Evolutionary conservation across 225 moss, liverwort and hornwort species (phyloP).

Genomic region (Asterella californica): DNA sequence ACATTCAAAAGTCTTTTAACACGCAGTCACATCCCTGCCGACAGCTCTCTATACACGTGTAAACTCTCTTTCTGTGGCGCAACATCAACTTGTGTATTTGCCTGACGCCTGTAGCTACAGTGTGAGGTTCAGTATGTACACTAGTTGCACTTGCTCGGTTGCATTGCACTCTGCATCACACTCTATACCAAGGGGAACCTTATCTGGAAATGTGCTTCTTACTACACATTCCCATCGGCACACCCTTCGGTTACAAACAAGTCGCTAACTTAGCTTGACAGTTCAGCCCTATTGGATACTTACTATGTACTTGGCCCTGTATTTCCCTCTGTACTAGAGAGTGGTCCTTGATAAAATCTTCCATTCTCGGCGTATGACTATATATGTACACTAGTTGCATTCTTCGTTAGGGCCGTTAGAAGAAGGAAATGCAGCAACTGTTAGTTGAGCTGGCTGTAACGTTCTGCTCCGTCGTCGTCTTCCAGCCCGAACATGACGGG

Average conservation of each 20-base stretch:
- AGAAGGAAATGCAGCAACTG: not conserved
- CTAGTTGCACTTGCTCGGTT: no score
- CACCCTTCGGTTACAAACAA: no score
- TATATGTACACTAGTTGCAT: not conserved
- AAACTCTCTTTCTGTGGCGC: not conserved
- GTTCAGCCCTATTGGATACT: no score
- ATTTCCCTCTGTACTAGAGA: no score
- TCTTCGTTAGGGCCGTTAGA: not conserved
- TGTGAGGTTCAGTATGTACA: not conserved
- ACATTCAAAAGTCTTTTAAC: not conserved
- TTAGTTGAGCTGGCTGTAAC: not conserved
- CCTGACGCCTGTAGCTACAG: not conserved
- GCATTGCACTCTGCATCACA: no score
- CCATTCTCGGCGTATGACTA: not conserved
- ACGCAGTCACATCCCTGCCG: not conserved
- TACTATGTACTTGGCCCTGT: no score
- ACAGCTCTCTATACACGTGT: not conserved
- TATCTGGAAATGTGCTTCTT: no score
- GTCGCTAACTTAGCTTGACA: no score
- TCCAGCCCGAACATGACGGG: constrained; percentile 90
- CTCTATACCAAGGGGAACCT: no score
- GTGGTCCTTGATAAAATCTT: no score
- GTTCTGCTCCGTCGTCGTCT: constrained; percentile 2
- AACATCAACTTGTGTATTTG: not conserved
- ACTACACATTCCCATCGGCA: no score